Evolutionary conservation across 768 basidiomycete genomes (phyloP).

Genomic region (Asterophora lycoperdoides): DNA sequence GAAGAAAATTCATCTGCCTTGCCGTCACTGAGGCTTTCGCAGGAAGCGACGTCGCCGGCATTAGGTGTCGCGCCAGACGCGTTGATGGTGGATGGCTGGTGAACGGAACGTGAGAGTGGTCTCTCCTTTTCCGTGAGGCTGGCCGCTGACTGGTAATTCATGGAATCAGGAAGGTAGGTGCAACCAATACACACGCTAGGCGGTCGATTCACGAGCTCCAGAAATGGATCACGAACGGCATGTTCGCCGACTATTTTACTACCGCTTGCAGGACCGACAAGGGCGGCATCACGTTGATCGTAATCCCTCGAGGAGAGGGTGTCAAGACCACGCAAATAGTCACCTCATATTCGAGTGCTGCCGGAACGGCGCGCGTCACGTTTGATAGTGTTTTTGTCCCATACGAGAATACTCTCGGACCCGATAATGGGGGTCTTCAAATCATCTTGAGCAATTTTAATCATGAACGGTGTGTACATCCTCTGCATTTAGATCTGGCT

Average conservation of each 20-base stretch:
- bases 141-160: not conserved
- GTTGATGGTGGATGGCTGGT: conserved; percentile 78
- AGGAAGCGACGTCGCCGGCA: conserved; percentile 67
- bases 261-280: conserved; percentile 56
- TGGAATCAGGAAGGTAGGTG: conserved; percentile 2
- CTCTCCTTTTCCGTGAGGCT: not conserved
- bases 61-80: conserved; percentile 67
- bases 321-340: conserved; percentile 69
- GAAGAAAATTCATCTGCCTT: conserved; percentile 68
- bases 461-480: conserved; percentile 81
- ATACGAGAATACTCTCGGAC: conserved; percentile 62
- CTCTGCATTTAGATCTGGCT: not conserved
- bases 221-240: conserved; percentile 83
- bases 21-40: conserved; percentile 88
- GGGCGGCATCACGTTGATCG: conserved; percentile 25
- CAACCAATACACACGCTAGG: not conserved
- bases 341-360: conserved; percentile 45
- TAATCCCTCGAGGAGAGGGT: conserved; percentile 42
- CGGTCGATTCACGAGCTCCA: conserved; percentile 1
- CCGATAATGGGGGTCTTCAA: conserved; percentile 49
- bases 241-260: conserved; percentile 67
- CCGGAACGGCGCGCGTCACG: conserved; percentile 57
- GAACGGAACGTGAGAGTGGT: conserved; percentile 60
- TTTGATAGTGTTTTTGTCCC: conserved; percentile 64
- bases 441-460: conserved; percentile 70